Evolutionary conservation across 2,329 filamentous ascomycete species (phyloP), one percentile per base, ranked within the genome.

Genomic region (Phialophora expanda): DNA sequence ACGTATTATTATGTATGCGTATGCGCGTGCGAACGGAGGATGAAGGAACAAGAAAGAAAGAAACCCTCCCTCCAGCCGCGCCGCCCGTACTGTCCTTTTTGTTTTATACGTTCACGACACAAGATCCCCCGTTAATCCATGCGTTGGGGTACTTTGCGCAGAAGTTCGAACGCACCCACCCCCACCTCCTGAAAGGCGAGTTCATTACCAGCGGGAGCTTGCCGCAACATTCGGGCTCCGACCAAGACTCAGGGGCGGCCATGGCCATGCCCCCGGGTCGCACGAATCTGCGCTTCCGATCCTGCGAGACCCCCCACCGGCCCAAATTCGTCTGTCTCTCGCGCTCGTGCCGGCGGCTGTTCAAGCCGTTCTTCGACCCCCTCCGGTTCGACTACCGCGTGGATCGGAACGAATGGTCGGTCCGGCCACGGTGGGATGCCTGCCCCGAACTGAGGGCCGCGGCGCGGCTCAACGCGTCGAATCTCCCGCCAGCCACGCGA

Each of bases 311-410:
- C 20, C 53, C 53, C 14, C 26, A 55, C n/a, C 53, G 53, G 20
- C 53, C 53, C 20, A 55, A 55, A 30, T 55, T 55, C 53, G 32
- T 55, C 53, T 55, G 53, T 30, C 26, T 22, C 8, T 24, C 20
- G 26, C 53, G 20, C 22, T n/a, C 17, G 17, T 55, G 53, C 22
- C 53, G 53, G 2, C 22, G 30, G 30, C 26, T 55, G 24, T 55
- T 55, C 30, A 55, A 55, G 30, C 53, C 53, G 8, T 55, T 55
- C n/a, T 55, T 30, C 53, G 53, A 55, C 14, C 53, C 53, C 9
- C 20, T 12, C 53, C 24, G 26, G 12, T 55, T 55, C 53, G 53
- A 55, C 2, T 55, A 55, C 53, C 53, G 53, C 2, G 26, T 55
- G 2, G 24, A 28, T 28, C 20, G 53, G 30, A 24, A 55, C 26